Evolutionary conservation across 192 early-diverging fungal genomes (phyloP), one percentile per base, ranked within the genome.

Genomic region (Entophlyctis luteolus): DNA sequence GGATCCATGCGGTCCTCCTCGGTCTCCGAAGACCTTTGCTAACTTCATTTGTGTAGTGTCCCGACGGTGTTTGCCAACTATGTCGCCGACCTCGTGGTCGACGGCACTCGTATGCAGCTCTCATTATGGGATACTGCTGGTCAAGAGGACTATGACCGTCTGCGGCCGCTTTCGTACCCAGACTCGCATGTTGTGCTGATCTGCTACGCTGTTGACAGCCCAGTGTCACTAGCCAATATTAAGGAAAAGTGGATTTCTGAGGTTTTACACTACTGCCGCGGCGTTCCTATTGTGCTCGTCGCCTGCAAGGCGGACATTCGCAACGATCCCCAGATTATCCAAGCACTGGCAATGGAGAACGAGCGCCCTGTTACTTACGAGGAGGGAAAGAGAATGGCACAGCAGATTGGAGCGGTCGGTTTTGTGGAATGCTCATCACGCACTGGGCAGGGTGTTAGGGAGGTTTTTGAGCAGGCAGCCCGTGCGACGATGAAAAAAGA

Each of bases 91-190:
- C 83, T 98, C 56, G 83, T 89, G 58, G 86, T 90, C 35, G 90
- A 95, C 75, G 90, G 88, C 70, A 88, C 87, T 72, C 79, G 79
- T 36, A 89, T 96, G 12, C 89, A 95, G 75, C 79, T 98, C 33
- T 91, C 90, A 37, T 77, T 98, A 22, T 98, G 94, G 93, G 96
- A 98, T 88, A 97, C 95, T 66, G 94, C 95, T 54, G 94, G 87
- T 32, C 93, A 96, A 67, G 94, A 97, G 79, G 95, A 98, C 75
- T 95, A 95, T 72, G 93, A 97, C 80, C 90, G 93, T 62, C 79
- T 98, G 69, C 88, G 94, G 39, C 88, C 90, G 20, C 80, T 96
- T 59, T 93, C 90, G 23, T 98, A 97, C 73, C 89, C 93, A 8
- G 93, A 92, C 73, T 89, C 92, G 23, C 85, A 96, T 76, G 91